Evolutionary conservation across 2,329 filamentous ascomycete genomes (phyloP), one percentile per base, ranked within the genome.

Genomic region (Fusarium incarnatum): DNA sequence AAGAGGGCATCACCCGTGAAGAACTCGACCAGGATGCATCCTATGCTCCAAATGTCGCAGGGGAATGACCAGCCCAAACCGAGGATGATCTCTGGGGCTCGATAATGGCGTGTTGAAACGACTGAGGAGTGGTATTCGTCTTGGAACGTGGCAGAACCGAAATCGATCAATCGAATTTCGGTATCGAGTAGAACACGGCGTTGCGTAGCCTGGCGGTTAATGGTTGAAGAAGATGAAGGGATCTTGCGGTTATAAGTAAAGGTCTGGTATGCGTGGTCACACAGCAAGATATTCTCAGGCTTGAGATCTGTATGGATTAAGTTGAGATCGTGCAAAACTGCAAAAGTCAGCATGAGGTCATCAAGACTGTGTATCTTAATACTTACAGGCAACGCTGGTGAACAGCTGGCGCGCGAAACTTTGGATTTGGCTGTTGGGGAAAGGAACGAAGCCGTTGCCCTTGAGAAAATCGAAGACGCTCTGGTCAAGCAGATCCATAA

Each of bases 401-500:
- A 99, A 92, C 18, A 99, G 85, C 79, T 99, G 96, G 52, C 95
- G 90, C 49, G 96, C 96, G 84, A 99, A 98, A 78, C 89, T 95
- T 80, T 98, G 96, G 63, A 99, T 99, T 81, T 99, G 96, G 72
- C 94, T 98, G 84, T 97, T 98, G 15, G 96, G 96, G 77, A 99
- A 99, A 1, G 96, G 96, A 20, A 97, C 94, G 77, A 99, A 99
- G 70, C 89, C 88, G 77, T 98, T 98, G 76, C 91, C 91, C 83
- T 99, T 99, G 49, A 99, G 86, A 75, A 99, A 99, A 81, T 99
- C 96, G 79, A 99, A 99, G 55, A 99, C 95, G 75, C 95, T 98
- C 77, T 98, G 95, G 49, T 95, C 95, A 32, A 98, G 88, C 6
- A 91, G 81, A 70, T 91, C 88, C 88, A 90, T 91, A 57, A 91